phyloP scores from a whole-genome alignment of 768 basidiomycete genomes.

The Daedaleopsis nitida region DNA sequence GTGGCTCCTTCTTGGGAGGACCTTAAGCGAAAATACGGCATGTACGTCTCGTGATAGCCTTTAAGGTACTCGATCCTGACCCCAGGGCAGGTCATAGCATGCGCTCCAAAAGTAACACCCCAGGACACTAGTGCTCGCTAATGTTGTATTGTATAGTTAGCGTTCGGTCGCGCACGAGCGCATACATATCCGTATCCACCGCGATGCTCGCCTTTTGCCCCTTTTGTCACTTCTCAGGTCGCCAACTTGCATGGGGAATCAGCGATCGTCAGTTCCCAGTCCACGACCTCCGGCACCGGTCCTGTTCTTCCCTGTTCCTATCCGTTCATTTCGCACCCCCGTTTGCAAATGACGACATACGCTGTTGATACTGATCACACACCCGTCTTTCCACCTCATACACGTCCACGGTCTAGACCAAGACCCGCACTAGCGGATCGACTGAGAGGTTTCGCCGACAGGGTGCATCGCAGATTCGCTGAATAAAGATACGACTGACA shows the following conservation, averaged over 20 bases:
- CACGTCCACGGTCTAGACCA: background rate
- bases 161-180: background rate
- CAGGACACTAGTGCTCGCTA: constrained; percentile 14
- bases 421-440: background rate
- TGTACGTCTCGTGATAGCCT: constrained; percentile 34
- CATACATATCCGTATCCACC: background rate
- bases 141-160: constrained; percentile 9
- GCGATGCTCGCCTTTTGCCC: background rate
- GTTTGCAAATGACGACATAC: constrained; percentile 2
- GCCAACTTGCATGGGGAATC: background rate
- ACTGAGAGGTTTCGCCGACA: constrained; percentile 1
- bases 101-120: constrained; percentile 16
- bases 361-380: constrained; percentile 5
- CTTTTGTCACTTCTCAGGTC: constrained; percentile 4
- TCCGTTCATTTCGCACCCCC: constrained; percentile 12
- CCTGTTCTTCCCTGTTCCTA: background rate
- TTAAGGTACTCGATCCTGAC: constrained; percentile 10
- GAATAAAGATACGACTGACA: background rate
- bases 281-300: background rate
- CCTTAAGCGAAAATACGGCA: constrained; percentile 73
- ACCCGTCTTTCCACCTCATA: constrained; percentile 1
- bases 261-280: no score
- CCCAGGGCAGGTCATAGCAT: constrained; percentile 11
- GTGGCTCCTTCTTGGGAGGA: constrained; percentile 75
- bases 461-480: background rate